Conservation (phyloP, 495 filamentous ascomycete genomes). For the Apodospora peruviana region DNA sequence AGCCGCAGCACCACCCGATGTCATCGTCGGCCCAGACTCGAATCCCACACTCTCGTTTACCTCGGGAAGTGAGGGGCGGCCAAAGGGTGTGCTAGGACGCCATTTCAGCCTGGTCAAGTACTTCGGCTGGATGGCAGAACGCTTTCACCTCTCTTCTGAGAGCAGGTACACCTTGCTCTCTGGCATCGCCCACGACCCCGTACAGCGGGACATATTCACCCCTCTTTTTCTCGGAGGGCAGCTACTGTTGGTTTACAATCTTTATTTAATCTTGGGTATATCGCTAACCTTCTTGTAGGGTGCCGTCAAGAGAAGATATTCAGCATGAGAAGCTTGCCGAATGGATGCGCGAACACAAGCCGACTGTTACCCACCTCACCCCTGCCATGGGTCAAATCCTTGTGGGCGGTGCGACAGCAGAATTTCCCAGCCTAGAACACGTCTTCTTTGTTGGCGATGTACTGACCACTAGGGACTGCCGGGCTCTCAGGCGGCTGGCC, state of each 20-base stretch:
- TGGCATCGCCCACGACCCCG: conserved; percentile 85
- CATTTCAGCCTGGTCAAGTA: conserved; percentile 88
- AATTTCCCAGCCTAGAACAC: conserved; percentile 71
- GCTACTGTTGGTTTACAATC: too few species aligned
- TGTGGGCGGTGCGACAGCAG: conserved; percentile 71
- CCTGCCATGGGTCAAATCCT: conserved; percentile 96
- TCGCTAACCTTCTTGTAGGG: too few species aligned
- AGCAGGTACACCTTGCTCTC: conserved; percentile 81
- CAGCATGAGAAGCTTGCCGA: conserved; percentile 82
- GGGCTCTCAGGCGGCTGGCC: conserved; percentile 70
- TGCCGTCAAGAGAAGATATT: conserved; percentile 81
- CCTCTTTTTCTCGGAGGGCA: conserved; percentile 84
- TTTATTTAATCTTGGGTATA: too few species aligned
- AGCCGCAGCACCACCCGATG: conserved; percentile 56
- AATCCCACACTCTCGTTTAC: conserved; percentile 82
- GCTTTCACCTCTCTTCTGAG: conserved; percentile 66
- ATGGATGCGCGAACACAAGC: conserved; percentile 77
- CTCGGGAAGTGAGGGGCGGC: conserved; percentile 75
- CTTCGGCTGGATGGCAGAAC: conserved; percentile 87
- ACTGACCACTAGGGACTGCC: conserved; percentile 80
- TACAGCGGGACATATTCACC: conserved; percentile 91
- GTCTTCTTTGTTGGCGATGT: conserved; percentile 95
- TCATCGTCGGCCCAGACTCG: conserved; percentile 86
- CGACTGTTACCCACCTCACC: conserved; percentile 86
- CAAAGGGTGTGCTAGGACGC: conserved; percentile 71